Conservation (phyloP, 1,284 basidiomycete species). For the Schizophyllum commune region DNA sequence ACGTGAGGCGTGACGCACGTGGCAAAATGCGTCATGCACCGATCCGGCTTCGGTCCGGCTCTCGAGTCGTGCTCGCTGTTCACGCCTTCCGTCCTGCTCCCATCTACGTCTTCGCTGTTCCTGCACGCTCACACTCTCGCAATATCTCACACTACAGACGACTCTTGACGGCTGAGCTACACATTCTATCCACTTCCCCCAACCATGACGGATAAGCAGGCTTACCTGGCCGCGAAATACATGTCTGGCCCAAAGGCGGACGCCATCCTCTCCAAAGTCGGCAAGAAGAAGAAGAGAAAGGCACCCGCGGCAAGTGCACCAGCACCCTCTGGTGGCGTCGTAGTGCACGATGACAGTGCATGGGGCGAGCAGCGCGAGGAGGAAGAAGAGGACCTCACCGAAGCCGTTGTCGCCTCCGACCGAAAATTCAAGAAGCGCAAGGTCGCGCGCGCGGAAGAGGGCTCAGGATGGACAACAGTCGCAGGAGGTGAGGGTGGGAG, state of each 20-base stretch:
- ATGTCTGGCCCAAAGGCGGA: slow-evolving; percentile 98
- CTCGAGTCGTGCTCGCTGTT: too few species aligned
- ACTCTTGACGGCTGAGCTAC: too few species aligned
- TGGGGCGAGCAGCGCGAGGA: slow-evolving; percentile 45
- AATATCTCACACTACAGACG: too few species aligned
- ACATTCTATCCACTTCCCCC: neutral
- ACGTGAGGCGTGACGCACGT: too few species aligned
- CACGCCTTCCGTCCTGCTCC: too few species aligned
- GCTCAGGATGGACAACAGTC: slow-evolving; percentile 52
- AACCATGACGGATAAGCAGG: slow-evolving; percentile 46
- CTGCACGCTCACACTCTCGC: too few species aligned
- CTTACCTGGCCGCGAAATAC: slow-evolving; percentile 81
- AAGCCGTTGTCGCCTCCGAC: slow-evolving; percentile 47
- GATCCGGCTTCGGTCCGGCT: too few species aligned
- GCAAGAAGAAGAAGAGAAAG: slow-evolving; percentile 66
- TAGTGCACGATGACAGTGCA: slow-evolving; percentile 65
- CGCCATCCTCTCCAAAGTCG: slow-evolving; percentile 74
- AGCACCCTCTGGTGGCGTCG: slow-evolving; percentile 26
- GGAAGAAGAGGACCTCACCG: slow-evolving; percentile 46
- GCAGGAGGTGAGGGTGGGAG: slow-evolving; percentile 26
- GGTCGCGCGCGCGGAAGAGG: slow-evolving; percentile 30
- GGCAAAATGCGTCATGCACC: too few species aligned
- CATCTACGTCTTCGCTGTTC: too few species aligned
- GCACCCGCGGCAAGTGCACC: slow-evolving; percentile 26
- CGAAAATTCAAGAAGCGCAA: slow-evolving; percentile 54